Evolutionary conservation across 192 early-diverging fungal genomes (phyloP).

Genomic region (Podila verticillata): DNA sequence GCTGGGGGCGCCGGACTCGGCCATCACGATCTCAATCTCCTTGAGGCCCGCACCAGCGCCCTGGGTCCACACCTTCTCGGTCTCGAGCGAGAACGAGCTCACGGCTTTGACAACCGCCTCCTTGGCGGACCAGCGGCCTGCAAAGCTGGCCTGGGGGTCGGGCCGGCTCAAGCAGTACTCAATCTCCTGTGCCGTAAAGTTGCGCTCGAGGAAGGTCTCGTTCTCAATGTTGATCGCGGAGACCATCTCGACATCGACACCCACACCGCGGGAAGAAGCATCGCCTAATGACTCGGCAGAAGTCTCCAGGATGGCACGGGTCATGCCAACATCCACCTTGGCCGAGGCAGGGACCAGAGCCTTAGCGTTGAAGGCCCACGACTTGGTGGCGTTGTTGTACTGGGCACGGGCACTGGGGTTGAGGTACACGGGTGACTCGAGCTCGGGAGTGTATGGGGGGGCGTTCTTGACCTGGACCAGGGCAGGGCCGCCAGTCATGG

Average conservation of each 20-base stretch:
- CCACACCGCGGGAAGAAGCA: slow-evolving; percentile 63
- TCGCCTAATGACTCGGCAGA: slow-evolving; percentile 53
- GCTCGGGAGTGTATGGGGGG: slow-evolving; percentile 85
- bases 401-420: slow-evolving; percentile 87
- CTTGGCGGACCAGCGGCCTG: slow-evolving; percentile 96
- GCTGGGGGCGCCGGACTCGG: slow-evolving; percentile 77
- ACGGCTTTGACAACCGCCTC: slow-evolving; percentile 97
- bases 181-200: slow-evolving; percentile 87
- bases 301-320: slow-evolving; percentile 61
- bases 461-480: slow-evolving; percentile 89
- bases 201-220: slow-evolving; percentile 88
- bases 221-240: slow-evolving; percentile 85
- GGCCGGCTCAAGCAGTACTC: slow-evolving; percentile 78
- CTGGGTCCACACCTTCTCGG: slow-evolving; percentile 73
- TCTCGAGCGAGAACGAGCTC: slow-evolving; percentile 60
- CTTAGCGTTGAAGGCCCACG: slow-evolving; percentile 72
- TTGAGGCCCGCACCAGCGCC: slow-evolving; percentile 87
- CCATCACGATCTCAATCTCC: slow-evolving; percentile 87
- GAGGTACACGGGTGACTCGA: slow-evolving; percentile 86
- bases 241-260: slow-evolving; percentile 92
- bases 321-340: slow-evolving; percentile 62
- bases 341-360: slow-evolving; percentile 43
- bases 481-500: slow-evolving; percentile 79
- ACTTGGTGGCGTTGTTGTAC: slow-evolving; percentile 76
- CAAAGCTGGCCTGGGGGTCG: slow-evolving; percentile 84